Evolutionary conservation across 140 eudicot genomes (phyloP), one percentile per base, ranked within the genome.

Genomic region (Erigeron philadelphicus): DNA sequence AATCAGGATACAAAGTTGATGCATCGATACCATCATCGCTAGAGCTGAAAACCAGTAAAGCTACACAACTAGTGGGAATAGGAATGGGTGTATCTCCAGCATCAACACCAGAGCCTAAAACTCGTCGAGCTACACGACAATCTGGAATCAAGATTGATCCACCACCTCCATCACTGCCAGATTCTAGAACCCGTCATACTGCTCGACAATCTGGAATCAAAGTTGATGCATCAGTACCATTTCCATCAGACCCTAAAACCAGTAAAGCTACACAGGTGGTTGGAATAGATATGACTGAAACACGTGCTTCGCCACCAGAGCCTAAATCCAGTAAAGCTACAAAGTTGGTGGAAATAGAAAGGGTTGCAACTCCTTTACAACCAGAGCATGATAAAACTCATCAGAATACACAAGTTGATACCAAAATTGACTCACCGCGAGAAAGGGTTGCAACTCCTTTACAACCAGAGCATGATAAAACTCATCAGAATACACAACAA

Each of bases 181-280:
- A 75, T 23, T 1, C 56, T 13, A 68, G 48, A 75, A 60, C 31
- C 8, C 43, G 31, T 18, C 73, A 74, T 55, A 46, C 67, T 54
- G 56, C 60, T 67, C 72, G 83, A 41, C 78, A 80, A 63, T 82
- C 84, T 38, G 77, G 81, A 12, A 45, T 72, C 3, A 75, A 81
- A 73, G 31, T 43, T 23, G 88, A 79, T 41, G 70, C 73, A 50
- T 52, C 80, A 15, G 71, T 58, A 9, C 40, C 72, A 55, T 43
- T 73, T 10, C 58, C 18, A 5, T 67, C 72, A 6, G 75, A 72
- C 59, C 64, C 53, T 64, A 64, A 64, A 64, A 18, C 68, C 40
- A 2, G 40, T 42, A 17, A 44, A 64, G 40, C 7, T 61, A 15
- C 49, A 7, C 2, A 81, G 41, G 79, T 76, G 52, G 81, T 85